A percentile compares a stretch with the other conserved stretches of the same genome.
Evolutionary conservation across 108 stramenopile species (phyloP).

Genomic region (Nitzschia inconspicua): DNA sequence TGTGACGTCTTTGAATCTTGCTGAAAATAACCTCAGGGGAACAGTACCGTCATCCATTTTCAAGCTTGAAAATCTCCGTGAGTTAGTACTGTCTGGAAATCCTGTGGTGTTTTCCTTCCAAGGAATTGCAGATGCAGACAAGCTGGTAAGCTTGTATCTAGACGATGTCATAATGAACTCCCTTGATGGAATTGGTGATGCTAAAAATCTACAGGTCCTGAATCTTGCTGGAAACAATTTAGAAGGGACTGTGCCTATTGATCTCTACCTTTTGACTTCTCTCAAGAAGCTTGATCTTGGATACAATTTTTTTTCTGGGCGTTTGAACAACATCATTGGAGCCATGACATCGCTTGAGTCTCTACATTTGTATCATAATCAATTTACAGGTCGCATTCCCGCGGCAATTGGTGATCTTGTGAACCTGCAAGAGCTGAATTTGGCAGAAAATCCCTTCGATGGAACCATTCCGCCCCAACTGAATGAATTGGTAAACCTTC

Average conservation of each 20-base stretch:
- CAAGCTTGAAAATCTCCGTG: slow-evolving; percentile 20
- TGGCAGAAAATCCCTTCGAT: slow-evolving; percentile 34
- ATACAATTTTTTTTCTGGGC: slow-evolving; percentile 19
- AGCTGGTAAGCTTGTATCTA: slow-evolving; percentile 13
- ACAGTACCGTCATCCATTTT: slow-evolving; percentile 40
- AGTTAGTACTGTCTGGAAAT: slow-evolving; percentile 55
- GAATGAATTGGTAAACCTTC: slow-evolving; percentile 34
- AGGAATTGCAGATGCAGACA: slow-evolving; percentile 41
- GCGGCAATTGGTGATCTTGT: slow-evolving; percentile 30
- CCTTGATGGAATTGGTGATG: slow-evolving; percentile 14
- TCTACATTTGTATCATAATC: slow-evolving; percentile 42
- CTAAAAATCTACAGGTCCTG: slow-evolving; percentile 6
- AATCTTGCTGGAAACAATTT: slow-evolving; percentile 12
- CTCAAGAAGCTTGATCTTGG: slow-evolving; percentile 34
- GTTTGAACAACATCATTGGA: slow-evolving; percentile 17
- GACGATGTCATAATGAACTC: slow-evolving; percentile 9
- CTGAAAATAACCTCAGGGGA: slow-evolving; percentile 60
- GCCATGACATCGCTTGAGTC: slow-evolving; percentile 39
- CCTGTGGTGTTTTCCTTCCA: slow-evolving; percentile 52
- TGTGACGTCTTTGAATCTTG: slow-evolving; percentile 39
- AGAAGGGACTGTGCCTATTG: slow-evolving; percentile 17
- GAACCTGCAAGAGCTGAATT: slow-evolving; percentile 14
- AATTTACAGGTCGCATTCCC: slow-evolving; percentile 37
- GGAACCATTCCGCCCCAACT: slow-evolving; percentile 40
- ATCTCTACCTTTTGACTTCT: slow-evolving; percentile 9